Evolutionary conservation across 2,329 filamentous ascomycete species (phyloP).

Genomic region (Cylindrodendrum hubeiense): DNA sequence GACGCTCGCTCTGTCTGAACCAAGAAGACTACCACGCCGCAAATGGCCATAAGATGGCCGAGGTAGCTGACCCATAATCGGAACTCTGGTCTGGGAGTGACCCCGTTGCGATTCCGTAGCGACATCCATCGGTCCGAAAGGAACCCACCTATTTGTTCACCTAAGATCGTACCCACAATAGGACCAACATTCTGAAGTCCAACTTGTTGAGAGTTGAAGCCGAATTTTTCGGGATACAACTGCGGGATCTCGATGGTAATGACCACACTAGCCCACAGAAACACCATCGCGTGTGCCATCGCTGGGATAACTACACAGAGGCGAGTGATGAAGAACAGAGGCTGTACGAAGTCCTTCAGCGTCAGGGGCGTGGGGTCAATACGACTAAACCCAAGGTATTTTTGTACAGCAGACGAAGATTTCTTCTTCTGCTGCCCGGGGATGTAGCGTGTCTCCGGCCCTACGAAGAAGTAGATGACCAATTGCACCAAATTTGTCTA

Average conservation of each 20-base stretch:
- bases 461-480: conserved; percentile 32
- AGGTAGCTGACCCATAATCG: conserved; percentile 69
- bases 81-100: conserved; percentile 59
- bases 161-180: conserved; percentile 68
- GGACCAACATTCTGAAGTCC: conserved; percentile 69
- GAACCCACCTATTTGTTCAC: conserved; percentile 68
- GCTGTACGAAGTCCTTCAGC: conserved; percentile 27
- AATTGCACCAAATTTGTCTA: conserved; percentile 35
- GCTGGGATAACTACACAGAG: conserved; percentile 51
- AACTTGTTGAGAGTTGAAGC: conserved; percentile 68
- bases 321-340: conserved; percentile 13
- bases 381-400: conserved; percentile 22
- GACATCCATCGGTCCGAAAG: conserved; percentile 67
- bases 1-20: conserved; percentile 60
- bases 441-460: conserved; percentile 35
- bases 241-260: conserved; percentile 71
- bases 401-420: neutral
- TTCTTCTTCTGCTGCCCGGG: neutral
- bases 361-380: conserved; percentile 29
- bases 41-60: conserved; percentile 62
- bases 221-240: conserved; percentile 66
- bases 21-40: conserved; percentile 66
- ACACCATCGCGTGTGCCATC: conserved; percentile 67
- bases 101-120: conserved; percentile 48
- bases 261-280: conserved; percentile 55